phyloP scores from a whole-genome alignment of 768 basidiomycete genomes.

The Suillus occidentalis region DNA sequence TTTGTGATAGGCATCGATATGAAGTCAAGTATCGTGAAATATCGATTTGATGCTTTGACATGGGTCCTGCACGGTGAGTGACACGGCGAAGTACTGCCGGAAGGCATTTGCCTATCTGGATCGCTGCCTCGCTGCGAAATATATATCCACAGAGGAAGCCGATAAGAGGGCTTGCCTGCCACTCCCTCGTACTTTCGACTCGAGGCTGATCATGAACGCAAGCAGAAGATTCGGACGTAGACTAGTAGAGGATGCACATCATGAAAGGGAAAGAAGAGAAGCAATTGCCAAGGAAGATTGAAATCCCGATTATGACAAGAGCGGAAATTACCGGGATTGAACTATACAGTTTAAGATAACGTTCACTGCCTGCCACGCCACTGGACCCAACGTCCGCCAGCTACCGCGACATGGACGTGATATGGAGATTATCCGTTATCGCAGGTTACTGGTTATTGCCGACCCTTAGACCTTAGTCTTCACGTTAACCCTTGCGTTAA shows the following conservation, averaged over 20 bases:
- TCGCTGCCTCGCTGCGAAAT: constrained; percentile 7
- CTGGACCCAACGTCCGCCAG: too few relatives aligned
- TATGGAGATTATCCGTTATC: not conserved
- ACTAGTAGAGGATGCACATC: not conserved
- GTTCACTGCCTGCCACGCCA: too few relatives aligned
- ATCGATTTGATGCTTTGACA: not conserved
- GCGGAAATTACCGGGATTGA: not conserved
- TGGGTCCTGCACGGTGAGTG: constrained; percentile 4
- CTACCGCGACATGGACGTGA: too few relatives aligned
- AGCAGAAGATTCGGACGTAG: not conserved
- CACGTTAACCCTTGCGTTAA: not conserved
- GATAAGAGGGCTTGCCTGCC: constrained; percentile 6
- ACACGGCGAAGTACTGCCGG: not conserved
- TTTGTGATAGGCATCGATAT: constrained; percentile 4
- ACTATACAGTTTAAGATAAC: not conserved
- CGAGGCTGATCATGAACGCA: constrained; percentile 8
- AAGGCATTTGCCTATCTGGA: constrained; percentile 13
- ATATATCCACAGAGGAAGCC: constrained; percentile 8
- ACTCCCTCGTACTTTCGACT: constrained; percentile 15
- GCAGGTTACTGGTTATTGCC: not conserved
- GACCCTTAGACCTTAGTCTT: too few relatives aligned
- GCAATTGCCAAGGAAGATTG: not conserved
- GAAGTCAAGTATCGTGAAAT: not conserved
- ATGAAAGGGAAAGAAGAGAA: constrained; percentile 1
- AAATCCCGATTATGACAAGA: not conserved